Evolutionary conservation across 2,329 filamentous ascomycete genomes (phyloP), one percentile per base, ranked within the genome.

Genomic region (Nigrograna mackinnonii): DNA sequence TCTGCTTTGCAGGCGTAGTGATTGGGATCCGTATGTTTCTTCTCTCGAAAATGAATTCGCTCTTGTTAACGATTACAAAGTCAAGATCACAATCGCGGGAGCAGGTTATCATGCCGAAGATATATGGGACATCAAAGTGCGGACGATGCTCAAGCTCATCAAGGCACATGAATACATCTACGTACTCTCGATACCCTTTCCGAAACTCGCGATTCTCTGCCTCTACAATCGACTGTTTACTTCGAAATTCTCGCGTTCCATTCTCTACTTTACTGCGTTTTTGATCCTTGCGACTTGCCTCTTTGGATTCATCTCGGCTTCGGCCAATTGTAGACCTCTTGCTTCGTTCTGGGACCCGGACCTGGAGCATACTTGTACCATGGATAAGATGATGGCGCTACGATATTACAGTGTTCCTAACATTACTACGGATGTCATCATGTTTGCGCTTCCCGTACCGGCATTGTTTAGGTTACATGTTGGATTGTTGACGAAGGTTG

Each of bases 371-470:
- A 24, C 34, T 12, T 57, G 54, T 31, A 47, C 37, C 2, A 50
- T 56, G 43, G 39, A 57, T 19, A 31, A 33, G 5, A 46, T 47
- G 36, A 33, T 36, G 4, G 41, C 37, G 2, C 49, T 54, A 21
- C 45, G 54, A 44, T 38, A 60, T 54, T 37, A 59, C 39, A 53
- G 54, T 35, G 37, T 70, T 17, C 63, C 66, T 5, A 69, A 70
- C 39, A 67, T 71, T n/a, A 35, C 62, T 5, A 67, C 69, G 16
- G 67, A 71, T 43, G 43, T 61, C 4, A 47, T 64, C 4, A 49
- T 72, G 39, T 49, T 71, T 1, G 17, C 61, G 2, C 45, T 70
- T 6, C 68, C 69, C 3, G 47, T 69, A 20, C 67, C 67, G 2
- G 56, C 64, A 5, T 35, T 71, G 9, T 65, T 55, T 54, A 57